Evolutionary conservation across 106 monocot species (phyloP).

Genomic region (Phalaenopsis equestris): DNA sequence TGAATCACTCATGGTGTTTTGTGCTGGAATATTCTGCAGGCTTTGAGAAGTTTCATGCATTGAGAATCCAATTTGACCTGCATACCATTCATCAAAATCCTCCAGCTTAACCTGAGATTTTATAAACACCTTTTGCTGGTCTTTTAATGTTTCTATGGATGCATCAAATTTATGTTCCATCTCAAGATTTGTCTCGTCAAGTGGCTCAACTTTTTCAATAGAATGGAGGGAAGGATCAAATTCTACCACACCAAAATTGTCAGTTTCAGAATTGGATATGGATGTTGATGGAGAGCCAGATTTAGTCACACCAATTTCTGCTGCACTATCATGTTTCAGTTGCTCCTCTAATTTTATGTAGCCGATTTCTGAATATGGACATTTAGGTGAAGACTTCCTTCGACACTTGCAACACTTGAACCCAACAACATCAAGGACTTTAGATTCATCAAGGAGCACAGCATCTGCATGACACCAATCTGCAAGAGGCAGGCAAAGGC

Average conservation of each 20-base stretch:
- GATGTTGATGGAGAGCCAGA: not conserved
- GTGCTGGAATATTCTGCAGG: not conserved
- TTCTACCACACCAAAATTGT: slow-evolving; percentile 17
- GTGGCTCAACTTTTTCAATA: slow-evolving; percentile 26
- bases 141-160: not conserved
- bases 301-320: not conserved
- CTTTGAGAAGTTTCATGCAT: not conserved
- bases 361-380: slow-evolving; percentile 38
- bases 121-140: slow-evolving; percentile 36
- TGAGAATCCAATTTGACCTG: not conserved
- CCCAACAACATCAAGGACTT: slow-evolving; percentile 47
- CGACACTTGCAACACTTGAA: slow-evolving; percentile 78
- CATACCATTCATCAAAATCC: slow-evolving; percentile 5
- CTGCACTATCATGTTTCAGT: slow-evolving; percentile 4
- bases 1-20: slow-evolving; percentile 1
- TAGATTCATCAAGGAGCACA: slow-evolving; percentile 52
- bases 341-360: slow-evolving; percentile 16
- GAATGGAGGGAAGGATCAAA: slow-evolving; percentile 43
- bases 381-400: slow-evolving; percentile 42
- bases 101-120: slow-evolving; percentile 23
- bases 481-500: slow-evolving; percentile 16
- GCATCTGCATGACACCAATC: slow-evolving; percentile 91
- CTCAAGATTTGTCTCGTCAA: slow-evolving; percentile 8
- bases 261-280: slow-evolving; percentile 2
- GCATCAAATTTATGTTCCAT: slow-evolving; percentile 1